These are phyloP conservation scores for Xylaria curta DNA, from an alignment of 495 filamentous ascomycete genomes.

Conservation along the genomic window DNA sequence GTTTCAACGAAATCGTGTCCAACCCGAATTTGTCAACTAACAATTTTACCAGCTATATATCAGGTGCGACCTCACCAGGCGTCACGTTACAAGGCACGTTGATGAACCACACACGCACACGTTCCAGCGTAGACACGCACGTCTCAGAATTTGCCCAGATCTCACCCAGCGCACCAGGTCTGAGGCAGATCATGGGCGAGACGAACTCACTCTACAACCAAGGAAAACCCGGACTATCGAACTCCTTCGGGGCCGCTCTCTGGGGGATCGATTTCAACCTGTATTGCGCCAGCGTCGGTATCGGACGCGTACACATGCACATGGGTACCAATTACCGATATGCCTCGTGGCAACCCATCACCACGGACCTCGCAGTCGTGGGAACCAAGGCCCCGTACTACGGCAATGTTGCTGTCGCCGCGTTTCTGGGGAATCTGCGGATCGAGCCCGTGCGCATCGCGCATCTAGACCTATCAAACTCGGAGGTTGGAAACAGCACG, in stretches of 20 bases:
- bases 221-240: conserved; percentile 67
- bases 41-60: conserved; percentile 62
- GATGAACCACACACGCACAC: conserved; percentile 69
- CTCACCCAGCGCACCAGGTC: conserved; percentile 36
- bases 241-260: conserved; percentile 73
- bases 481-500: background rate
- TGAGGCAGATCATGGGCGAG: conserved; percentile 70
- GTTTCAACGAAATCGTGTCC: background rate
- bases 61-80: conserved; percentile 64
- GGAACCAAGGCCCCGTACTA: conserved; percentile 74
- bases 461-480: conserved; percentile 47
- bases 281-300: conserved; percentile 61
- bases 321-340: conserved; percentile 68
- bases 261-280: conserved; percentile 74
- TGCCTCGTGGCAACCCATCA: conserved; percentile 63
- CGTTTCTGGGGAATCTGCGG: conserved; percentile 56
- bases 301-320: conserved; percentile 70
- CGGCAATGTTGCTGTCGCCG: conserved; percentile 66
- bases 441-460: conserved; percentile 41
- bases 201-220: conserved; percentile 70
- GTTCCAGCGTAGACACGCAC: conserved; percentile 55
- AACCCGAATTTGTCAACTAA: conserved; percentile 19
- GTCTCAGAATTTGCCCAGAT: conserved; percentile 52
- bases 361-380: conserved; percentile 55
- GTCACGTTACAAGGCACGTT: conserved; percentile 69